Evolutionary conservation across 2,329 filamentous ascomycete genomes (phyloP), one percentile per base, ranked within the genome.

Genomic region (Aspergillus fumigatiaffinis): DNA sequence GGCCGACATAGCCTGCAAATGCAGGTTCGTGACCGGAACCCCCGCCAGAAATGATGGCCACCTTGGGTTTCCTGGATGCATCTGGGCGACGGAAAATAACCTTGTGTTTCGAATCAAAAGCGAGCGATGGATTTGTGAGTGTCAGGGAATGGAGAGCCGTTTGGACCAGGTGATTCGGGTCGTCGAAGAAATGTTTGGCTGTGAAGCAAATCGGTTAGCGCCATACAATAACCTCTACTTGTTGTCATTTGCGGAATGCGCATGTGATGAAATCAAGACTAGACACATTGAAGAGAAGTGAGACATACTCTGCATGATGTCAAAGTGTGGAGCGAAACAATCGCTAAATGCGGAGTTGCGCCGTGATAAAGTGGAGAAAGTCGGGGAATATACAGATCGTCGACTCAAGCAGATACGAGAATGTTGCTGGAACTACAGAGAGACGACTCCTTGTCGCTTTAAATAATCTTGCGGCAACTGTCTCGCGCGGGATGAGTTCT

Each of bases 1-100:
- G 81, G 25, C 92, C 92, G 14, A 97, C 92, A 75, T 92, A 94
- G 58, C 86, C 89, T 1, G 87, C 86, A 71, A 96, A 96, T 58
- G 88, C 90, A 25, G 92, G 92, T 72, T 97, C 92, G 71, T 97
- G 92, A 65, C 92, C 92, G 21, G 88, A 90, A 55, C 93, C 93
- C 63, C 93, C 93, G 62, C 93, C 93, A 2, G 90, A 92, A 64
- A 97, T 82, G 68, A 97, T 82, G 56, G 90, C 90, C 48, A 96
- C 91, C 68, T 90, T 84, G 17, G 80, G 72, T 29, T 76, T 70
- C 29, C 69, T 71, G n/a, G 80, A 63, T 59, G 76, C 74, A 73
- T 78, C 68, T 23, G 85, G 87, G 20, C 89, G 84, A 55, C 85
- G 84, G 78, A 94, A 96, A 68, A 96, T 77, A 67, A 95, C 88